These are phyloP conservation scores for Angomonas ambiguus DNA, from an alignment of 208 protist genomes.

Conservation along the genomic window DNA sequence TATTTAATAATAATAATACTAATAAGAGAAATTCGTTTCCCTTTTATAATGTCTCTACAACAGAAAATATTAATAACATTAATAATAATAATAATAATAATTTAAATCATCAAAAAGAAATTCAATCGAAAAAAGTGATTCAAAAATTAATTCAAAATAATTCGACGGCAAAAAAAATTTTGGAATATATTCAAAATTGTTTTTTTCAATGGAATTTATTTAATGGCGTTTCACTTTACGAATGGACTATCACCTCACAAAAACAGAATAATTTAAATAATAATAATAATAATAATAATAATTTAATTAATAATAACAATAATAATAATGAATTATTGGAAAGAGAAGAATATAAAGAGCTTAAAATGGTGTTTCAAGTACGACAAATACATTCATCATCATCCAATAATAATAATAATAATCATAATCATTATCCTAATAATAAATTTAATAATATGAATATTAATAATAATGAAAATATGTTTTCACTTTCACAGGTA, in stretches of 20 bases:
- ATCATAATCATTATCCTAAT: constrained; percentile 2
- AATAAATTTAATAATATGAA: constrained; percentile 7
- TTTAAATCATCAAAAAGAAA: constrained; percentile 1
- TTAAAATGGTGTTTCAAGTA: background rate
- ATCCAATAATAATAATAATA: constrained; percentile 9
- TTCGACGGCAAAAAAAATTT: background rate
- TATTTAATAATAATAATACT: too few species aligned
- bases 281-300: constrained; percentile 7
- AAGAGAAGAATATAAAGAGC: background rate
- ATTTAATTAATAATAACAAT: background rate
- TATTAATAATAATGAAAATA: too few species aligned
- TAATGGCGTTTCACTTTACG: background rate
- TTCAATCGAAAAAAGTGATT: background rate
- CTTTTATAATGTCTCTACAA: too few species aligned
- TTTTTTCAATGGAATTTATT: background rate
- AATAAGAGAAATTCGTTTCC: background rate
- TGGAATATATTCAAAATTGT: background rate
- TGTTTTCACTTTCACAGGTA: too few species aligned
- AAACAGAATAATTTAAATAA: constrained; percentile 3
- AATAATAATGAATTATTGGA: constrained; percentile 6
- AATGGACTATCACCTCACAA: too few species aligned
- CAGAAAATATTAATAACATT: constrained; percentile 3
- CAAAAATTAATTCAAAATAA: background rate
- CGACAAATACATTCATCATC: too few species aligned
- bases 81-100: constrained; percentile 12